phyloP scores from a whole-genome alignment of 2,329 filamentous ascomycete genomes.

The Botryotinia narcissicola region DNA sequence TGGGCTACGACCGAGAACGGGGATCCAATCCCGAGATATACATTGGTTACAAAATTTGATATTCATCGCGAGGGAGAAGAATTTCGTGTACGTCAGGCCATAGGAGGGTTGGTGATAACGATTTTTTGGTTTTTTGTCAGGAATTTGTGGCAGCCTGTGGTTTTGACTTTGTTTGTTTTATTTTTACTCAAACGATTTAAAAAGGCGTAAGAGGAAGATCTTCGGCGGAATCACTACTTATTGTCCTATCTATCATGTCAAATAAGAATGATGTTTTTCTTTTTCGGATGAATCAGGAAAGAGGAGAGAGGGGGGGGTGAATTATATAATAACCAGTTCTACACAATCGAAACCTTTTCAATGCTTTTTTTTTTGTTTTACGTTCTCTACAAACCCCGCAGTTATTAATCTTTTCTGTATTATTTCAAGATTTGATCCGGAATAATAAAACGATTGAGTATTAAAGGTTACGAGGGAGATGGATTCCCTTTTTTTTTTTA shows the following conservation, averaged over 20 bases:
- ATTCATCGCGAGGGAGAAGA: too few species aligned
- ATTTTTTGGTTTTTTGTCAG: background rate
- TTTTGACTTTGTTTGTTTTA: too few species aligned
- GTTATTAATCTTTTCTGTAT: background rate
- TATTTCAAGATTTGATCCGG: rapidly evolving
- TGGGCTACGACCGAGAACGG: background rate
- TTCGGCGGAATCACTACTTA: too few species aligned
- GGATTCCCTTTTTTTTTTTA: too few species aligned
- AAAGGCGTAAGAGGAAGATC: too few species aligned
- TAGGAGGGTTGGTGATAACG: background rate
- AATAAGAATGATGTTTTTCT: too few species aligned
- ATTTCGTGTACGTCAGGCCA: background rate
- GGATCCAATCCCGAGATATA: background rate
- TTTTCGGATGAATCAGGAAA: background rate
- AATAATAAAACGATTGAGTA: background rate
- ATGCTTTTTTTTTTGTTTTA: background rate
- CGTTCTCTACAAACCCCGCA: background rate
- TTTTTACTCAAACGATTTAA: too few species aligned
- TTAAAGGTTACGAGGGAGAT: background rate
- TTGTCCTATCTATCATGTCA: too few species aligned
- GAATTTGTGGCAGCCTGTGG: too few species aligned
- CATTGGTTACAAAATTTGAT: background rate
- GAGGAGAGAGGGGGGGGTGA: too few species aligned
- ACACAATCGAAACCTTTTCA: background rate
- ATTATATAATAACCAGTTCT: background rate